Base-by-base conservation (phyloP, 169 alveolate genomes). In the Theileria equi region DNA sequence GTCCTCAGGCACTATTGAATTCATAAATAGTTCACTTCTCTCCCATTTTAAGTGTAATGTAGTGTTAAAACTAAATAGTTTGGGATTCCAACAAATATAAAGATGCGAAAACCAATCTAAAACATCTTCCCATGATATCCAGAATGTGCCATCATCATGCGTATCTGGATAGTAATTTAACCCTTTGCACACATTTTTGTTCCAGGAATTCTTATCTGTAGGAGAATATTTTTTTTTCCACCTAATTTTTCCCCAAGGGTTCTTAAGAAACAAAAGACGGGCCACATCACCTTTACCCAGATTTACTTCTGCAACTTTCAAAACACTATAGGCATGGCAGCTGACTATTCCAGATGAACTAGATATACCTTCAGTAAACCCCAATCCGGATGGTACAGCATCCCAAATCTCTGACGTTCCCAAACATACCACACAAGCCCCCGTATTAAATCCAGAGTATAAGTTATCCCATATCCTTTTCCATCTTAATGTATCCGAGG, bases 191-290 rank as follows among this genome's bases (percentile, higher is more conserved):
- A 10, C 45, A 13, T 49, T 49, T 5, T 49, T 49, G 23, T 49
- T 11, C 19, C 17, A 17, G 16, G 59, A 8, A 85, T 70, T 29
- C 29, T 55, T 5, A 25, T 64, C 95, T 36, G 58, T 41, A 23
- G 87, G 88, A 4, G 94, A 85, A 63, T 82, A 90, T 38, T 70
- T 78, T 11, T 94, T 94, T 48, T 83, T 92, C 96, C 96, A 94
- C 16, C 94, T 72, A 40, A 92, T 84, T 49, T 88, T 84, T 17
- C 98, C 97, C 98, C 98, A 94, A 1, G 98, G 98, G 47, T 94
- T 94, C 58, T 93, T 92, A 17, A 93, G 87, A 45, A 89, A 88
- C 55, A 93, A 34, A 49, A 94, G 62, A 32, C 88, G 85, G 36
- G 62, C 63, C 13, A 82, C 81, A 16, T 69, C 48, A 19, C 54